Conservation (phyloP, 106 monocot genomes). For the Alisma plantagoaquatica region DNA sequence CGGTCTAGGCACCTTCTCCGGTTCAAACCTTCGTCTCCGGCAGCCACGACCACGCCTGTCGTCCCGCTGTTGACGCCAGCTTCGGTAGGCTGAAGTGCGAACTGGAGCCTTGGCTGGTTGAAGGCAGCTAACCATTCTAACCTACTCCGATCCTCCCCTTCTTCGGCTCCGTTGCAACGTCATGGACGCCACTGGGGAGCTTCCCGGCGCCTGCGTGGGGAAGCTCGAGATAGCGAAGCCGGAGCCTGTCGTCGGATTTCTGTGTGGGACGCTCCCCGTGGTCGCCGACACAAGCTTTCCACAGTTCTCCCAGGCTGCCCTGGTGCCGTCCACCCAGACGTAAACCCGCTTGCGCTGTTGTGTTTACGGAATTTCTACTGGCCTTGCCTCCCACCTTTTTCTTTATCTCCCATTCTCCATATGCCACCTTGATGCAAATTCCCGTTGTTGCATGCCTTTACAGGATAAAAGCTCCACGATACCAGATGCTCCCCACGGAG, state of each 20-base stretch:
- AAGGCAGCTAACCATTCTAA: no score
- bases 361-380: no score
- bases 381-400: neutral
- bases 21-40: no score
- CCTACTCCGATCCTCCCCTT: no score
- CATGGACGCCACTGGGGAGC: slow-evolving; percentile 60
- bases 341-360: slow-evolving; percentile 5
- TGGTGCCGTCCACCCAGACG: slow-evolving; percentile 46
- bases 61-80: no score
- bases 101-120: no score
- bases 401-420: no score
- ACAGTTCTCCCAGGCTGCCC: slow-evolving; percentile 34
- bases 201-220: slow-evolving; percentile 88
- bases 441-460: no score
- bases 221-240: slow-evolving; percentile 72
- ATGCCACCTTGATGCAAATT: no score
- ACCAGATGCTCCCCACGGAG: slow-evolving; percentile 97
- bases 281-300: slow-evolving; percentile 44
- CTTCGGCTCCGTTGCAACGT: neutral
- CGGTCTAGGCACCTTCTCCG: no score
- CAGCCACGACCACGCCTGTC: no score
- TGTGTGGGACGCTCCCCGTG: slow-evolving; percentile 92
- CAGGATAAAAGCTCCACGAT: slow-evolving; percentile 76
- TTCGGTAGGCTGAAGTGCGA: no score
- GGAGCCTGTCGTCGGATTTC: slow-evolving; percentile 46